Base-by-base conservation (phyloP, 75 land plant species). In the Cunninghamia lanceolata region DNA sequence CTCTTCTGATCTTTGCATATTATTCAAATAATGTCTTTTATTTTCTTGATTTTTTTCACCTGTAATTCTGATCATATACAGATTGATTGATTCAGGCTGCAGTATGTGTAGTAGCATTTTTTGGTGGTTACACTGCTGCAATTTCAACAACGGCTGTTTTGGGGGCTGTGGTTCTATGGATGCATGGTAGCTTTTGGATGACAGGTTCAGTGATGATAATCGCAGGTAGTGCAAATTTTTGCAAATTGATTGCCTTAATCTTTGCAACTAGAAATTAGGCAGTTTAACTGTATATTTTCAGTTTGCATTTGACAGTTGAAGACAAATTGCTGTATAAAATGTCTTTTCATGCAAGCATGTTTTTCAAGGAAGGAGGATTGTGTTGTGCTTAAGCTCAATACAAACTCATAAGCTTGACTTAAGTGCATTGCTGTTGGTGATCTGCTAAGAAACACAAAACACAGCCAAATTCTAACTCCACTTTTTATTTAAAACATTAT, bases 161-260 rank as follows among this genome's bases (percentile, higher is more conserved):
- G 85, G 92, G 94, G 80, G 74, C 80, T 52, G 86, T 85, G 38
- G 75, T 91, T 36, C 86, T 96, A 38, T 98, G 95, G 97, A 54
- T 98, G 36, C 95, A 96, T 90, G 99, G 99, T 66, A 98, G 97
- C 92, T 96, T 98, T 86, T 98, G 99, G 99, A 90, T 91, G 39
- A 98, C 97, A 42, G 81, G 89, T 6, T 86, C 90, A 66, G 63
- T 98, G 34, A 78, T 94, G 16, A 81, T 93, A 76, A 40, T 88
- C 84, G 99, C 91, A 95, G 99, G 99, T 98, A 78, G 15, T 82
- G 83, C 50, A 35, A 86, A 4, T 76, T 85, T 9, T 9, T n/a
- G 3, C 21, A 85, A 56, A 32, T 85, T 85, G n/a, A 35, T 28
- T 30, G 19, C 28, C 3, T 46, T 82, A 43, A n/a, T 76, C 76